Conservation (phyloP, 2,329 filamentous ascomycete species). For the Drechmeria coniospora region DNA sequence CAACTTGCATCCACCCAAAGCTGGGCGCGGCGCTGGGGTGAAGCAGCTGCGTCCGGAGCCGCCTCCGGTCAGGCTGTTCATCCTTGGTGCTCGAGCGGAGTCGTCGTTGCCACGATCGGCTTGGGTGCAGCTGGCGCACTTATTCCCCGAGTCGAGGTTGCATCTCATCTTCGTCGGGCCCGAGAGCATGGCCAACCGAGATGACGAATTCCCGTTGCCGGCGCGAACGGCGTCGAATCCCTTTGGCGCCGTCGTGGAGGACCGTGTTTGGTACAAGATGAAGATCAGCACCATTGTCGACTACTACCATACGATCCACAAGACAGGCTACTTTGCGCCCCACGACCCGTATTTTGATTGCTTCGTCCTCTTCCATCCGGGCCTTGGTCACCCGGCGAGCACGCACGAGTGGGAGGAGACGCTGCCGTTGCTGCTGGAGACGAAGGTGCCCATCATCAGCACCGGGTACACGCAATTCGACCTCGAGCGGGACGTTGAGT, state of each 20-base stretch:
- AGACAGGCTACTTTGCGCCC: conserved; percentile 77
- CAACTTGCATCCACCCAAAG: conserved; percentile 73
- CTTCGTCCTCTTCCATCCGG: conserved; percentile 93
- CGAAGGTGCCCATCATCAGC: conserved; percentile 84
- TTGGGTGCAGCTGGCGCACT: conserved; percentile 85
- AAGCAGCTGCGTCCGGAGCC: conserved; percentile 71
- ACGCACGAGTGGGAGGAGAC: conserved; percentile 91
- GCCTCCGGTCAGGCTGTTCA: conserved; percentile 80
- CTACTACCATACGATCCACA: conserved; percentile 93
- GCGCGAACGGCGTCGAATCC: conserved; percentile 74
- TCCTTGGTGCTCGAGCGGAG: conserved; percentile 90
- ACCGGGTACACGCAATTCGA: conserved; percentile 95
- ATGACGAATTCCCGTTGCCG: conserved; percentile 83
- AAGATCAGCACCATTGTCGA: conserved; percentile 98
- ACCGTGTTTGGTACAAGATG: conserved; percentile 72
- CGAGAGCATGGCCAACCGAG: conserved; percentile 88
- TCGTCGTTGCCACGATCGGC: conserved; percentile 87
- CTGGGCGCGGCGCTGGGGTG: conserved; percentile 58
- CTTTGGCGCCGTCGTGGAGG: conserved; percentile 87
- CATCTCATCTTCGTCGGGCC: conserved; percentile 92
- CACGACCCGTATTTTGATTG: conserved; percentile 98
- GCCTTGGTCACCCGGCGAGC: conserved; percentile 83
- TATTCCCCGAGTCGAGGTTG: conserved; percentile 84
- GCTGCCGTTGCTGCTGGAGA: conserved; percentile 77
- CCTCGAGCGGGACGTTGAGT: conserved; percentile 82